Evolutionary conservation across 805 yeast species (phyloP).

Genomic region (Sugiyamaella qingdaonensis): DNA sequence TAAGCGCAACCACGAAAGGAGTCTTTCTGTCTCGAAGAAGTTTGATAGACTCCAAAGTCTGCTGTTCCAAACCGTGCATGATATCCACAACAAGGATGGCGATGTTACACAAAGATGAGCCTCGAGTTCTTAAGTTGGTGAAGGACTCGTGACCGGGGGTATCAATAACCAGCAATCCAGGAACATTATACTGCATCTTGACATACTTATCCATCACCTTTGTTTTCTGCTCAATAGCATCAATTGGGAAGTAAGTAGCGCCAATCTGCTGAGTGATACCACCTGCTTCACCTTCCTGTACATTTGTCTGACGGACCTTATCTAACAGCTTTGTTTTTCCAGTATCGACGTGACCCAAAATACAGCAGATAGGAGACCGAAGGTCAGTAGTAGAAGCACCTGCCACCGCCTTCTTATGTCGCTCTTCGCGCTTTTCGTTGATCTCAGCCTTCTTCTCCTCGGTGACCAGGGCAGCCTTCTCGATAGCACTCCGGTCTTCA

Average conservation of each 20-base stretch:
- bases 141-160: conserved; percentile 99
- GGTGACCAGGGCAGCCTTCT: conserved; percentile 26
- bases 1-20: conserved; percentile 94
- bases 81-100: conserved; percentile 98
- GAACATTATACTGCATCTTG: conserved; percentile 80
- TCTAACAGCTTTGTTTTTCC: conserved; percentile 98
- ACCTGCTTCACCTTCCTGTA: conserved; percentile 99
- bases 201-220: conserved; percentile 85
- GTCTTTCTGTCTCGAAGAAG: conserved; percentile 95
- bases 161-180: conserved; percentile 94
- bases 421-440: conserved; percentile 37
- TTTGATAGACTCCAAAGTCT: conserved; percentile 90
- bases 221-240: conserved; percentile 86
- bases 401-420: conserved; percentile 34
- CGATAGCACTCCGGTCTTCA: conserved; percentile 29
- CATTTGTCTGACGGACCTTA: conserved; percentile 97
- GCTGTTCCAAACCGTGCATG: conserved; percentile 99
- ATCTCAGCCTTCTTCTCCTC: conserved; percentile 39
- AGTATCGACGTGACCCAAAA: conserved; percentile 98
- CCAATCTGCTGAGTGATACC: conserved; percentile 99
- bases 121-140: conserved; percentile 95
- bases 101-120: conserved; percentile 97
- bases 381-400: conserved; percentile 48
- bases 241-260: conserved; percentile 98
- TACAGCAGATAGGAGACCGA: conserved; percentile 99